Base-by-base conservation (phyloP, 495 filamentous ascomycete species). In the Aspergillus bridgeri region DNA sequence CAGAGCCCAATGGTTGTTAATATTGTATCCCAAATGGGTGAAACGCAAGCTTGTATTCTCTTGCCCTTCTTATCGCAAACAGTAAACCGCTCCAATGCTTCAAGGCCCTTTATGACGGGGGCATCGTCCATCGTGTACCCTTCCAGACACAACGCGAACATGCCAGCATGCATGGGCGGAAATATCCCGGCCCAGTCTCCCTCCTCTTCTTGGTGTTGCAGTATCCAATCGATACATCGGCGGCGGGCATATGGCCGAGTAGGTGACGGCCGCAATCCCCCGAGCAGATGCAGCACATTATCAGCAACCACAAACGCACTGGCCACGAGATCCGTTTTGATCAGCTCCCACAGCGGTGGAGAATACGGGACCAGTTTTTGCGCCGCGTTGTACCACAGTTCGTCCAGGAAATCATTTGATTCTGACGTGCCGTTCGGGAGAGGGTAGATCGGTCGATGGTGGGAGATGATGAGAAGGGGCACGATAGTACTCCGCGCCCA, bases 401-500 rank as follows among this genome's bases (percentile, higher is more conserved):
- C 75, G 43, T 79, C 74, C 9, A 79, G 55, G 48, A 64, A 76
- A 43, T 68, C 25, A 45, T 73, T 77, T 6, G 27, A 5, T 9
- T 50, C 54, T 3, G 56, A 65, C 1, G 4, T 54, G 1, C 74
- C 69, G 42, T 75, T 75, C 7, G 70, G 72, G 0, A 77, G 65
- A 2, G 66, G 27, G 55, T 66, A 78, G 2, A 73, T 54, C 1
- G 75, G 75, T 42, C 65, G 60, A 38, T 75, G 74, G 23, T 75
- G 66, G 7, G 64, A 54, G 13, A 79, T 53, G 9, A 79, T 25
- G 0, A 74, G 51, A 15, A 80, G 23, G 0, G 77, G 76, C 1
- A 73, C 61, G 24, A 76, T 48, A 2, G 68, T 75, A 15, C 42
- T 53, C 0, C 76, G 70, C 4, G 76, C 71, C 74, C 75, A 78